Percentiles rank a stretch among this genome's conserved stretches.
Conservation (phyloP, 352 stramenopile genomes). For the Globisporangium spinosum region DNA sequence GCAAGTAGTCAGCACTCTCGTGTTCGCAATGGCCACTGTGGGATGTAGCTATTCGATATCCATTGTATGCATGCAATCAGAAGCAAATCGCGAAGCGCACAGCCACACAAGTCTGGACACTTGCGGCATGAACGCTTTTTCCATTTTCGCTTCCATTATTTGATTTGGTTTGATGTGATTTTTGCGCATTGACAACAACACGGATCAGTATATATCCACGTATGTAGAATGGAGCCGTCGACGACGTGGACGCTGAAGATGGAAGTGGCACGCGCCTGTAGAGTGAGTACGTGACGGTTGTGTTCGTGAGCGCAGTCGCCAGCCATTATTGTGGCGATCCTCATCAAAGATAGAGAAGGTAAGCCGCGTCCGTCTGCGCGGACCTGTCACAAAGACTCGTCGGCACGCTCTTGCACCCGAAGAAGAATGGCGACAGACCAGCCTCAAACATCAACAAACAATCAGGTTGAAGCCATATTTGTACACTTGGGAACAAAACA, state of each 20-base stretch:
- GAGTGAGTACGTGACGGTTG: not conserved
- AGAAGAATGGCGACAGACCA: not conserved
- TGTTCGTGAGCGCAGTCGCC: constrained; percentile 1
- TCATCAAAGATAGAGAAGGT: not conserved
- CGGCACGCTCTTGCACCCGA: not conserved
- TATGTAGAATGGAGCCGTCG: not conserved
- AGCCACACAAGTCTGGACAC: not conserved
- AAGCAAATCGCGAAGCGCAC: not conserved
- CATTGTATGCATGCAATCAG: not conserved
- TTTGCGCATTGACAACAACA: not conserved
- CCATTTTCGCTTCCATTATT: not conserved
- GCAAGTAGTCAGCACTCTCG: not conserved
- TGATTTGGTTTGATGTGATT: too few relatives aligned
- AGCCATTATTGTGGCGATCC: not conserved
- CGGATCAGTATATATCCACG: not conserved
- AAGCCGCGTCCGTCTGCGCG: not conserved
- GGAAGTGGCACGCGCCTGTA: not conserved
- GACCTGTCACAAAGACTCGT: not conserved
- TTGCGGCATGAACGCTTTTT: not conserved
- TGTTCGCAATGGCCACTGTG: not conserved
- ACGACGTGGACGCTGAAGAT: not conserved
- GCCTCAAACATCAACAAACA: not conserved
- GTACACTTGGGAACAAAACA: not conserved
- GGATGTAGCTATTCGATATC: not conserved
- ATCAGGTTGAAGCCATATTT: not conserved